phyloP scores from a whole-genome alignment of 306 rosid genomes.

The Vicia sativa region DNA sequence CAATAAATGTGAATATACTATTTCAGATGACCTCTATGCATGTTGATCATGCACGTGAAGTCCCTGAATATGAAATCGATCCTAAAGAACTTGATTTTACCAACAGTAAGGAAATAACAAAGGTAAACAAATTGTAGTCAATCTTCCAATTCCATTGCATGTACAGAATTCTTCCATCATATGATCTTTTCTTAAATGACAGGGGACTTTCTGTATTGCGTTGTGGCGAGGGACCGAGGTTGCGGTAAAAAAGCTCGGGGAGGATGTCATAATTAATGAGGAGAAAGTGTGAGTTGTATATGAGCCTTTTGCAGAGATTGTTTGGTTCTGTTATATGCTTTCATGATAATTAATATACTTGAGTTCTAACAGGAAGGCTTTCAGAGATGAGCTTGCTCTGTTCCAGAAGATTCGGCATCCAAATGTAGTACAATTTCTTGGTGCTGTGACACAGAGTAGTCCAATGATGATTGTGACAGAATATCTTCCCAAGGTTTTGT shows the following conservation, averaged over 20 bases:
- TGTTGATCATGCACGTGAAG: slow-evolving; percentile 76
- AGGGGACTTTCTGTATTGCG: slow-evolving; percentile 89
- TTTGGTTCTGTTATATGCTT: not conserved
- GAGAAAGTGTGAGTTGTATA: slow-evolving; percentile 80
- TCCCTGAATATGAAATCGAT: slow-evolving; percentile 91
- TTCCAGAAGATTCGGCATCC: slow-evolving; percentile 97
- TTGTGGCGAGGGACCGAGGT: slow-evolving; percentile 95
- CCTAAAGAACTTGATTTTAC: slow-evolving; percentile 89
- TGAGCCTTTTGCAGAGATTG: slow-evolving; percentile 7
- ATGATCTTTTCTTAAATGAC: slow-evolving; percentile 29
- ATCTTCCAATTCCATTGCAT: slow-evolving; percentile 27
- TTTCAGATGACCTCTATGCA: slow-evolving; percentile 86
- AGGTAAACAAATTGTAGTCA: slow-evolving; percentile 47
- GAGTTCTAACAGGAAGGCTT: slow-evolving; percentile 72
- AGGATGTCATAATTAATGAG: slow-evolving; percentile 65
- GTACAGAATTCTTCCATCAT: slow-evolving; percentile 28
- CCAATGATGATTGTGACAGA: slow-evolving; percentile 99
- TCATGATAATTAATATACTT: slow-evolving; percentile 37
- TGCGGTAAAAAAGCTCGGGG: slow-evolving; percentile 83
- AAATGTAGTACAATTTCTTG: slow-evolving; percentile 93
- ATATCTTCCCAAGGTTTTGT: slow-evolving; percentile 88
- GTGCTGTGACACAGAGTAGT: slow-evolving; percentile 98
- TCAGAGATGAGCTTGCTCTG: slow-evolving; percentile 86
- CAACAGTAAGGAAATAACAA: slow-evolving; percentile 70
- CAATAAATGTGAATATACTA: slow-evolving; percentile 30